Percentiles rank a stretch among this genome's conserved stretches.
Conservation (phyloP, 148 eudicot species). For the Suaeda aralocaspica region DNA sequence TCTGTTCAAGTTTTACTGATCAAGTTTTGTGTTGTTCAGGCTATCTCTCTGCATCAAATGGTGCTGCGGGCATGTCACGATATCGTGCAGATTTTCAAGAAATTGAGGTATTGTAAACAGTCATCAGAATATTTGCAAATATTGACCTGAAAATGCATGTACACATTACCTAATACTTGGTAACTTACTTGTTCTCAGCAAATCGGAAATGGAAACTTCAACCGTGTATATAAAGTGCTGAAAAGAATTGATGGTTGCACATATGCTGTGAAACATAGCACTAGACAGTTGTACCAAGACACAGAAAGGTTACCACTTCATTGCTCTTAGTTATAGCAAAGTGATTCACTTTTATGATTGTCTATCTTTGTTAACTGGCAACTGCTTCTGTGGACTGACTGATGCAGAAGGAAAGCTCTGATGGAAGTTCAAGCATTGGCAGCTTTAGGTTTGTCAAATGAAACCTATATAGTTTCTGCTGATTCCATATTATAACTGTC, state of each 20-base stretch:
- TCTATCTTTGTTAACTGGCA: not conserved
- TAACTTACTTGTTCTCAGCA: slow-evolving; percentile 42
- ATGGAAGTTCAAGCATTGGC: slow-evolving; percentile 97
- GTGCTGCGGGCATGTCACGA: slow-evolving; percentile 65
- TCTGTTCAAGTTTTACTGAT: not conserved
- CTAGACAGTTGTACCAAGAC: slow-evolving; percentile 59
- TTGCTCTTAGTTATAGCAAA: not conserved
- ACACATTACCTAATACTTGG: not conserved
- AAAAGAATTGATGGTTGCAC: slow-evolving; percentile 87
- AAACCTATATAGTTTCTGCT: not conserved
- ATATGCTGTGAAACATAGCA: slow-evolving; percentile 85
- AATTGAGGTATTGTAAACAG: slow-evolving; percentile 53
- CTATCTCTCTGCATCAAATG: slow-evolving; percentile 39
- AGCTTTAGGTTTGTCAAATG: slow-evolving; percentile 61
- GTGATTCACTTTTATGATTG: not conserved
- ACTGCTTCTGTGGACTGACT: slow-evolving; percentile 22
- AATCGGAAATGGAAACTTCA: slow-evolving; percentile 93
- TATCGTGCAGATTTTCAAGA: slow-evolving; percentile 80
- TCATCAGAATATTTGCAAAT: not conserved
- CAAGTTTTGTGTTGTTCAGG: slow-evolving; percentile 33
- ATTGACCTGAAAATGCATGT: not conserved
- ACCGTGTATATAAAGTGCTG: slow-evolving; percentile 69
- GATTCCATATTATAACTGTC: not conserved
- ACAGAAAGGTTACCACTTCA: slow-evolving; percentile 49
- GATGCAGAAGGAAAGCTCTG: slow-evolving; percentile 79